Evolutionary conservation across 2,329 filamentous ascomycete genomes (phyloP).

Genomic region (Colletotrichum karsti): DNA sequence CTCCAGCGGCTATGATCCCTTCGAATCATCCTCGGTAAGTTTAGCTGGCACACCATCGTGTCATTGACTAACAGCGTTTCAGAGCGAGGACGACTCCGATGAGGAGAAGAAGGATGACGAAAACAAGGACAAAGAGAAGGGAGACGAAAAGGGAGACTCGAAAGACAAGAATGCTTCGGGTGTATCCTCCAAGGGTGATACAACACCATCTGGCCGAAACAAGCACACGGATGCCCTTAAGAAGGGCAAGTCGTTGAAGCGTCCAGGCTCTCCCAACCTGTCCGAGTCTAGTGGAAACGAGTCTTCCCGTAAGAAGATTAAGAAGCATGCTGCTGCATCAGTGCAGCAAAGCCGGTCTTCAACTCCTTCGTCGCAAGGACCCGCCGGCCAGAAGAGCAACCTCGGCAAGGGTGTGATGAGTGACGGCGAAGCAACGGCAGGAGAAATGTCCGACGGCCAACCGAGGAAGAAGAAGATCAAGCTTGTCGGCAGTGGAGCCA

Average conservation of each 20-base stretch:
- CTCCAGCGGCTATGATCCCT: slow-evolving; percentile 53
- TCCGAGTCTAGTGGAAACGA: slow-evolving; percentile 95
- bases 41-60: not conserved
- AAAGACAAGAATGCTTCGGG: slow-evolving; percentile 62
- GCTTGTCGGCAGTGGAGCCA: slow-evolving; percentile 53
- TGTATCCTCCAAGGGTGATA: slow-evolving; percentile 74
- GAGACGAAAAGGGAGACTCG: slow-evolving; percentile 67
- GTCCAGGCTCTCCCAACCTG: slow-evolving; percentile 84
- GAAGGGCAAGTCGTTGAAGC: slow-evolving; percentile 75
- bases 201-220: slow-evolving; percentile 59
- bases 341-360: slow-evolving; percentile 61
- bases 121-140: slow-evolving; percentile 68
- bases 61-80: slow-evolving; percentile 29
- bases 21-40: slow-evolving; percentile 44
- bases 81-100: slow-evolving; percentile 60
- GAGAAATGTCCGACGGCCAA: slow-evolving; percentile 69
- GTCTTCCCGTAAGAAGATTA: slow-evolving; percentile 83
- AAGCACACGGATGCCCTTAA: slow-evolving; percentile 55
- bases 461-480: slow-evolving; percentile 61
- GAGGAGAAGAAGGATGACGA: slow-evolving; percentile 51
- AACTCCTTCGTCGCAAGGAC: slow-evolving; percentile 58
- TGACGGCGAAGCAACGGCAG: slow-evolving; percentile 77
- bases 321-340: slow-evolving; percentile 64
- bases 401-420: slow-evolving; percentile 69
- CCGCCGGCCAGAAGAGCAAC: slow-evolving; percentile 50